These are phyloP conservation scores for Petasospora fabianii DNA, from an alignment of 1,139 yeast species.

Conservation along the genomic window DNA sequence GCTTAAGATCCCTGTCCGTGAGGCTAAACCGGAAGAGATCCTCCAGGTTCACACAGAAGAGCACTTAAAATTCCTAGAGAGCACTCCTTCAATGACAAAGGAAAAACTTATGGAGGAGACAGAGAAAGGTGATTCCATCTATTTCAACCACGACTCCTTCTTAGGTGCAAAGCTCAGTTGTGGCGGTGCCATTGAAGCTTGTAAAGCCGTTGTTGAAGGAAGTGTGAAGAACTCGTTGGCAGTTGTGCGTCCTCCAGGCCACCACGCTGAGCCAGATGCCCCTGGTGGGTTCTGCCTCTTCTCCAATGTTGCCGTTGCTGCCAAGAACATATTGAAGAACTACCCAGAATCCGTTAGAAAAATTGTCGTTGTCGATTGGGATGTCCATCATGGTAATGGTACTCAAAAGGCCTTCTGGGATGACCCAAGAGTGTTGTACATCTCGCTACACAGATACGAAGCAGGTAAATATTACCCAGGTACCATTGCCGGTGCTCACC, in stretches of 20 bases:
- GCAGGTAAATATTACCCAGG: constrained; percentile 94
- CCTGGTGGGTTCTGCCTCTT: constrained; percentile 98
- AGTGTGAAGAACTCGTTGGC: constrained; percentile 89
- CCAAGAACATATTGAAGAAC: constrained; percentile 72
- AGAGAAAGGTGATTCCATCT: constrained; percentile 90
- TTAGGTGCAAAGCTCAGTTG: constrained; percentile 88
- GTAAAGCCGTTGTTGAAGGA: constrained; percentile 93
- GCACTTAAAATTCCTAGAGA: constrained; percentile 71
- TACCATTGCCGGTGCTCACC: constrained; percentile 74
- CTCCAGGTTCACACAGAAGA: constrained; percentile 79
- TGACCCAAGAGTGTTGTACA: constrained; percentile 86
- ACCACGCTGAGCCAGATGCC: constrained; percentile 95
- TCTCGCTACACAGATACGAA: constrained; percentile 90
- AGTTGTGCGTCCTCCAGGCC: constrained; percentile 98
- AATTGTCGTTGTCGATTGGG: constrained; percentile 93
- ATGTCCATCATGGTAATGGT: constrained; percentile 97
- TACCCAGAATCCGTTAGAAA: constrained; percentile 87
- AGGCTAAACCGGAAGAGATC: constrained; percentile 84
- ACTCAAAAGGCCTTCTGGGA: constrained; percentile 89
- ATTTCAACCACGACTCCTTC: constrained; percentile 87
- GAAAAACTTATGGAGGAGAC: constrained; percentile 80
- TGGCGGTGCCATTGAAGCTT: constrained; percentile 96
- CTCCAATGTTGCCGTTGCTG: constrained; percentile 96
- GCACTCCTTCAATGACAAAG: constrained; percentile 75
- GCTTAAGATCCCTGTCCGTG: constrained; percentile 86